These are phyloP conservation scores for Aspergillus cavernicola DNA, from an alignment of 495 filamentous ascomycete genomes.

Conservation along the genomic window DNA sequence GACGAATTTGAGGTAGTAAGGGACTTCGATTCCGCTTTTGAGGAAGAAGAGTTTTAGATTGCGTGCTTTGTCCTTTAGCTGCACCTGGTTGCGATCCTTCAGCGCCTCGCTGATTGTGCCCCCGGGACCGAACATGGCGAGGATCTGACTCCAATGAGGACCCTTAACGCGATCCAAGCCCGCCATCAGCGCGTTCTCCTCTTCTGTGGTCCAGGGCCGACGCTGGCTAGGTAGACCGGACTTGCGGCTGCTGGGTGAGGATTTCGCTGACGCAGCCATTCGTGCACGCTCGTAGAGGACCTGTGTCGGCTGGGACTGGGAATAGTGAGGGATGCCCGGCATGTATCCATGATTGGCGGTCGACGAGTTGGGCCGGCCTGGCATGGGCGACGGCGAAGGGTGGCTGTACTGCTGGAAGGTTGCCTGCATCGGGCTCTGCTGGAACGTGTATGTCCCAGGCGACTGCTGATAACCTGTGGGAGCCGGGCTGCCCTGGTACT, in stretches of 20 bases:
- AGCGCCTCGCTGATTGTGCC: slow-evolving; percentile 80
- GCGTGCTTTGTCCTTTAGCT: slow-evolving; percentile 91
- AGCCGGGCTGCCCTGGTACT: slow-evolving; percentile 40
- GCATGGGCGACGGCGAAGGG: slow-evolving; percentile 34
- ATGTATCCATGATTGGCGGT: slow-evolving; percentile 45
- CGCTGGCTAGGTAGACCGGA: slow-evolving; percentile 79
- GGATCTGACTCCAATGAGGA: slow-evolving; percentile 93
- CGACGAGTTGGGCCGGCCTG: slow-evolving; percentile 29
- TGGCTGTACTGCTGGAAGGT: slow-evolving; percentile 48
- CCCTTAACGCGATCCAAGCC: slow-evolving; percentile 89
- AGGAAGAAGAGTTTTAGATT: slow-evolving; percentile 95
- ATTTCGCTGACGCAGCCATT: slow-evolving; percentile 75
- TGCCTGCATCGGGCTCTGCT: slow-evolving; percentile 38
- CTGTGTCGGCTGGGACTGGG: slow-evolving; percentile 70
- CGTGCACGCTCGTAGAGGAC: slow-evolving; percentile 79
- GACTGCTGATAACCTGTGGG: slow-evolving; percentile 38
- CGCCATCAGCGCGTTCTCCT: slow-evolving; percentile 90
- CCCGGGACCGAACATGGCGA: slow-evolving; percentile 80
- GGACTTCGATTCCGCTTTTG: slow-evolving; percentile 90
- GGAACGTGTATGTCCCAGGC: slow-evolving; percentile 35
- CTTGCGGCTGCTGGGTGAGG: slow-evolving; percentile 67
- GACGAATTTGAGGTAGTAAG: slow-evolving; percentile 84
- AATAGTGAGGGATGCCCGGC: slow-evolving; percentile 56
- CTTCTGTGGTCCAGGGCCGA: slow-evolving; percentile 83
- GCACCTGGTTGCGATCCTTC: slow-evolving; percentile 91